Evolutionary conservation across 78 protist genomes (phyloP), one percentile per base, ranked within the genome.

Genomic region (Blattamonas nauphoetae): DNA sequence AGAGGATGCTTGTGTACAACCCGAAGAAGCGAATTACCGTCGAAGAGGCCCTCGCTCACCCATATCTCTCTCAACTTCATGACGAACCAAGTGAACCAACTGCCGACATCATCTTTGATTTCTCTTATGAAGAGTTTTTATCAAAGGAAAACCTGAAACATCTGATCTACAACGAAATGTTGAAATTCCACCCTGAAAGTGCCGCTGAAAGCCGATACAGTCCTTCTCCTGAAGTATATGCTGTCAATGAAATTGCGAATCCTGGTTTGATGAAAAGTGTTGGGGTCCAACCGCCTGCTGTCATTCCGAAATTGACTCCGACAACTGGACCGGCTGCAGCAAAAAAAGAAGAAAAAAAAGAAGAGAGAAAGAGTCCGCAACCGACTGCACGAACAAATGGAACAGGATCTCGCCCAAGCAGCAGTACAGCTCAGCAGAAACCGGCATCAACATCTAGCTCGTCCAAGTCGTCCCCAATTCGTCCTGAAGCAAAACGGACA

Each of bases 11-110:
- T 45, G 21, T 21, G 0, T 96, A 94, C 84, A 85, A 96, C 84
- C 98, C 99, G 41, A 44, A n/a, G 1, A 89, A 92, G 89, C 87
- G 99, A 42, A 44, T 91, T 44, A 85, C 88, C 6, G 89, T 85
- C n/a, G 91, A 85, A 71, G 91, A 89, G 45, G 91, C 91, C 11
- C 85, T 89, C 33, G 63, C 41, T 6, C 91, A 89, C 36, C 91
- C 91, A 1, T 89, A 84, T 38, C 3, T 89, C 45, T 45, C 3
- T 1, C 35, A 1, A 2, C 78, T 71, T 1, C 88, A 89, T 35
- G 89, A 89, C 82, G 71, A 55, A 21, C 38, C 71, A 55, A 21
- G 71, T 29, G 71, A 79, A 11, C 83, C 83, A 4, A 21, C 21
- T 4, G 83, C 83, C 83, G 21, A 79, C 83, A 6, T 79, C 42